Conservation (phyloP, 371 early-diverging fungal genomes). For the Mortierella sp. region DNA sequence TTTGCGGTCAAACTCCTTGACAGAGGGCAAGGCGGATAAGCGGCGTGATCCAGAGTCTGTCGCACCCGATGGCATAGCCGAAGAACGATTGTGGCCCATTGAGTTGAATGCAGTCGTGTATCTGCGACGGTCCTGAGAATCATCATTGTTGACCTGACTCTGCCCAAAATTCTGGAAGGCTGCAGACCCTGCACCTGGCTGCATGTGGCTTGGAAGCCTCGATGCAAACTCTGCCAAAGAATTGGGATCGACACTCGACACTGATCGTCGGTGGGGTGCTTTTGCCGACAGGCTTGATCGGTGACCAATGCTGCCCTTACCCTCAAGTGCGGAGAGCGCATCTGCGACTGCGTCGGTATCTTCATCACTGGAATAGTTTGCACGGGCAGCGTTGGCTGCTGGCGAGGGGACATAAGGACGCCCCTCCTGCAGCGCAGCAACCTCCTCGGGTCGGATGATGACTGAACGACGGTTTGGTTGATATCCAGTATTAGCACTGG, state of each 20-base stretch:
- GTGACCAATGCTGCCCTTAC: slow-evolving; percentile 26
- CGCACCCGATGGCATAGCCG: slow-evolving; percentile 10
- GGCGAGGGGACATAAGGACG: slow-evolving; percentile 28
- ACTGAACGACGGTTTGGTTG: slow-evolving; percentile 53
- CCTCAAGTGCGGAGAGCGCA: slow-evolving; percentile 49
- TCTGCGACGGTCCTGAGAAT: slow-evolving; percentile 38
- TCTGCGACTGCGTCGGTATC: slow-evolving; percentile 46
- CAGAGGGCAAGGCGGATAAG: slow-evolving; percentile 26
- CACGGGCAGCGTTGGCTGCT: slow-evolving; percentile 13
- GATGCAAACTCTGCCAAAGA: slow-evolving; percentile 50
- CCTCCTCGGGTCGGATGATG: slow-evolving; percentile 51
- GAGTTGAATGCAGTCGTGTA: slow-evolving; percentile 50
- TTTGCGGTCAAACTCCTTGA: slow-evolving; percentile 27
- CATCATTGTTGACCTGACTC: slow-evolving; percentile 42
- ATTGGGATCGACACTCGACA: slow-evolving; percentile 38
- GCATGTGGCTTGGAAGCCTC: slow-evolving; percentile 48
- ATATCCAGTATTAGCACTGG: slow-evolving; percentile 10
- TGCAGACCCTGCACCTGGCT: slow-evolving; percentile 36
- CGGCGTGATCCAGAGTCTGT: slow-evolving; percentile 20
- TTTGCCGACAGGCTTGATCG: slow-evolving; percentile 30
- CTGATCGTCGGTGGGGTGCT: slow-evolving; percentile 23
- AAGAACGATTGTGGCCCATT: slow-evolving; percentile 11
- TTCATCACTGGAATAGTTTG: slow-evolving; percentile 31
- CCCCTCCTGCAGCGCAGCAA: slow-evolving; percentile 46
- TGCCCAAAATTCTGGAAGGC: slow-evolving; percentile 43